Conservation (phyloP, 2,329 filamentous ascomycete species). For the Aspergillus aculeatus region DNA sequence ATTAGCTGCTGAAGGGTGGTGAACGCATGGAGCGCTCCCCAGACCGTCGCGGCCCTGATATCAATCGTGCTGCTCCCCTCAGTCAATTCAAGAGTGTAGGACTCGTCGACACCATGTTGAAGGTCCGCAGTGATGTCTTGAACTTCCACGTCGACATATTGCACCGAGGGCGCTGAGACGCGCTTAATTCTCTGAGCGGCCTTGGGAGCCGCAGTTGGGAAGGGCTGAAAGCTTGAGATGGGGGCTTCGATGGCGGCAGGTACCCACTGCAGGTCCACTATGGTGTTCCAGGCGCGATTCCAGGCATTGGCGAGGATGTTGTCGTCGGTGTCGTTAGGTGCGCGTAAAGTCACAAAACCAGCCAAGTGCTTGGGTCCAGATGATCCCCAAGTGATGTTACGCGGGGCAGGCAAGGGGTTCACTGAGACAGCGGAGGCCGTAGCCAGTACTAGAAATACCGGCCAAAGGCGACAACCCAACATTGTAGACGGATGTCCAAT, state of each 20-base stretch:
- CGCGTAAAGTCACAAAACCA: slow-evolving; percentile 40
- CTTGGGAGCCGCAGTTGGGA: slow-evolving; percentile 45
- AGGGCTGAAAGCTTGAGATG: slow-evolving; percentile 50
- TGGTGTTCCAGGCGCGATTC: slow-evolving; percentile 50
- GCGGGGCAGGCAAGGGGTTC: slow-evolving; percentile 56
- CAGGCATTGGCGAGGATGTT: slow-evolving; percentile 49
- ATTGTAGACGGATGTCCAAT: slow-evolving; percentile 16
- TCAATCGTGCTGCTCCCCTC: slow-evolving; percentile 42
- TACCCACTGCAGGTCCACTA: slow-evolving; percentile 53
- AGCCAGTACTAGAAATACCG: slow-evolving; percentile 35
- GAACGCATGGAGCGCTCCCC: slow-evolving; percentile 57
- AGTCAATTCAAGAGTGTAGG: slow-evolving; percentile 51
- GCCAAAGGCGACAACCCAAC: slow-evolving; percentile 27
- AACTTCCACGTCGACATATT: slow-evolving; percentile 48
- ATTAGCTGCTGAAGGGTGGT: slow-evolving; percentile 59
- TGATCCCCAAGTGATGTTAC: slow-evolving; percentile 53
- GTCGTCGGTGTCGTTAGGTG: slow-evolving; percentile 27
- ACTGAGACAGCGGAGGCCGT: slow-evolving; percentile 48
- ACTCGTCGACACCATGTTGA: slow-evolving; percentile 58
- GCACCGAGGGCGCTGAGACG: slow-evolving; percentile 33
- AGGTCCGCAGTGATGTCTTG: slow-evolving; percentile 48
- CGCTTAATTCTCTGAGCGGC: slow-evolving; percentile 31
- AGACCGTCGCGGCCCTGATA: slow-evolving; percentile 52
- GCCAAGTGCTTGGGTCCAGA: slow-evolving; percentile 50
- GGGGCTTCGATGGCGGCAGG: slow-evolving; percentile 55